phyloP scores from a whole-genome alignment of 345 rosid species.

The Nephelium lappaceum region DNA sequence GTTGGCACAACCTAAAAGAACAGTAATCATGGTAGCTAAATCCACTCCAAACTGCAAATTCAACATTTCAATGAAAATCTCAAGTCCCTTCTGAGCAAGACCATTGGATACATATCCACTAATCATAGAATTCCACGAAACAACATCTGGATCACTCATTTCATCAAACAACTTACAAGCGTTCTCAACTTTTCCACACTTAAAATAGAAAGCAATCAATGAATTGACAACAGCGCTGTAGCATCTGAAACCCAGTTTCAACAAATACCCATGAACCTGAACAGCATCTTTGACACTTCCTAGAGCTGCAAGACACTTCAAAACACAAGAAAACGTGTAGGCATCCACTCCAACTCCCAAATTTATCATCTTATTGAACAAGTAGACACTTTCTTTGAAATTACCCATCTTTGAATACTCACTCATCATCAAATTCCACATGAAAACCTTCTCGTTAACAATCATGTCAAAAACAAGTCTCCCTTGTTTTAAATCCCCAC shows the following conservation, averaged over 20 bases:
- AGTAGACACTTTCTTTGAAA: slow-evolving; percentile 41
- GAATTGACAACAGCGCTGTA: slow-evolving; percentile 51
- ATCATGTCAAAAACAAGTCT: slow-evolving; percentile 50
- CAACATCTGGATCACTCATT: slow-evolving; percentile 61
- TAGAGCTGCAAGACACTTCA: slow-evolving; percentile 55
- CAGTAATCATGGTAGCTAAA: slow-evolving; percentile 51
- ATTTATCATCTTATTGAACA: slow-evolving; percentile 54
- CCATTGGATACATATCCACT: slow-evolving; percentile 53
- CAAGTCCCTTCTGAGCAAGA: slow-evolving; percentile 43
- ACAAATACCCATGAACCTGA: slow-evolving; percentile 56
- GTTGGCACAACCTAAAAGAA: slow-evolving; percentile 61
- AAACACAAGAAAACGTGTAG: slow-evolving; percentile 57
- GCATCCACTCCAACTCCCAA: slow-evolving; percentile 47
- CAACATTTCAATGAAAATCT: slow-evolving; percentile 48
- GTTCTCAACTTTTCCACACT: slow-evolving; percentile 38
- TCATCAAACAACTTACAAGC: slow-evolving; percentile 67
- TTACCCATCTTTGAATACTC: slow-evolving; percentile 57
- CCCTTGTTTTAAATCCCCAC: slow-evolving; percentile 60
- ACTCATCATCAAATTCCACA: slow-evolving; percentile 66
- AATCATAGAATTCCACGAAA: slow-evolving; percentile 74
- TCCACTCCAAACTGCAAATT: slow-evolving; percentile 39
- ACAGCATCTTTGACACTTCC: slow-evolving; percentile 49
- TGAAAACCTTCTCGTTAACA: slow-evolving; percentile 53
- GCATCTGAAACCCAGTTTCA: slow-evolving; percentile 53
- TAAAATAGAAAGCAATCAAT: slow-evolving; percentile 51